Base-by-base conservation (phyloP, 2,329 filamentous ascomycete species). In the Monosporascus sp. region DNA sequence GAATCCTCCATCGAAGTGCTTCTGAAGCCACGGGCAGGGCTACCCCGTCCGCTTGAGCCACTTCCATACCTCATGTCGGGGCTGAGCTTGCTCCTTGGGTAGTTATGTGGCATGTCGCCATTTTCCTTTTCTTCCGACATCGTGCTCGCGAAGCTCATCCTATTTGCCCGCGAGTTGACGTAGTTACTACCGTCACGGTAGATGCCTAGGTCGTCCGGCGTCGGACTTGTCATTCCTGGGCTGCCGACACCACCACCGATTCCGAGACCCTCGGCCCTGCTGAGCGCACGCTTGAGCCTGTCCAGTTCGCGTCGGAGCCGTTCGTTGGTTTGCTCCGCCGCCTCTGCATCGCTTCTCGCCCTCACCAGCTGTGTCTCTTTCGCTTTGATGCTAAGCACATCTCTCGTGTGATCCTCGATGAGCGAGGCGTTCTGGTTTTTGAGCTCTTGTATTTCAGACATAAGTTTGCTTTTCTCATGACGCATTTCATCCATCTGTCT, bases 281-380 rank as follows among this genome's bases (percentile, higher is more conserved):
- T 79, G 62, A 89, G 79, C 60, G 96, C 94, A 53, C 91, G 88
- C 80, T 97, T 97, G 56, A 99, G 78, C 51, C 94, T 84, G 60
- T 99, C 94, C 47, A 97, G 87, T 72, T 99, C 94, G 51, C 92
- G 85, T 57, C 88, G 81, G 51, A 96, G 81, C 53, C 89, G 87
- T 57, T 94, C 89, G 50, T 94, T 91, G 54, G 86, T 87, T 63
- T 91, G 86, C 68, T 97, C 91, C 0, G 92, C 89, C 0, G 89
- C 85, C 69, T 97, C 93, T 35, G 88, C 89, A 65, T 99, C 94
- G 60, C 89, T 91, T 51, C 92, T 82, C 11, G 94, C 92, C 45
- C 94, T 87, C 9, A 97, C 93, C 5, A 99, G 81, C 65, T 99
- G 94, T 3, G 94, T 97, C 71, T 99, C 94, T 72, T 99, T 99